A percentile compares a stretch with the other conserved stretches of the same genome.
phyloP scores from a whole-genome alignment of 768 basidiomycete genomes.

The Porphyrellus cyaneotinctus region DNA sequence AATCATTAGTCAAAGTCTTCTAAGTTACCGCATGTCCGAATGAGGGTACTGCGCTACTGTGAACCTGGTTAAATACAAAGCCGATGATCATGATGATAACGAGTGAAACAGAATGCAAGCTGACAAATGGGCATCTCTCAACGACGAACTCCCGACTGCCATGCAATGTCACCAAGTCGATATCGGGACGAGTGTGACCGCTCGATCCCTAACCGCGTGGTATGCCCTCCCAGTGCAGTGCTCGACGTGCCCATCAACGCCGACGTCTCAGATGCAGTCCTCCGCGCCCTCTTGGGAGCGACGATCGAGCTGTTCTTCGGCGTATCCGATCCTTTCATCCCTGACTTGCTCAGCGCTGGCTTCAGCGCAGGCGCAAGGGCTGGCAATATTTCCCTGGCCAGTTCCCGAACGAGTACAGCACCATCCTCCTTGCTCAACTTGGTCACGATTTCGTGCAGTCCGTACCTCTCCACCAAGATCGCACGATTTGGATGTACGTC shows the following conservation, averaged over 20 bases:
- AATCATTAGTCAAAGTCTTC: slow-evolving; percentile 22
- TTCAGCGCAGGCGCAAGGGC: slow-evolving; percentile 67
- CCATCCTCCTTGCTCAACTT: slow-evolving; percentile 80
- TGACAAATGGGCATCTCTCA: slow-evolving; percentile 9
- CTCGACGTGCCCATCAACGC: slow-evolving; percentile 29
- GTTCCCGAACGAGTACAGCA: slow-evolving; percentile 85
- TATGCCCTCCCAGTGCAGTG: slow-evolving; percentile 17
- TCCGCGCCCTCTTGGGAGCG: slow-evolving; percentile 61
- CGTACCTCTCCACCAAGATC: slow-evolving; percentile 77
- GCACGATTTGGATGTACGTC: slow-evolving; percentile 87
- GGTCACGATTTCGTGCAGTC: slow-evolving; percentile 75
- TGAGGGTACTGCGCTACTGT: slow-evolving; percentile 26
- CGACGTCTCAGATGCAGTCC: slow-evolving; percentile 68
- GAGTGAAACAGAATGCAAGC: slow-evolving; percentile 16
- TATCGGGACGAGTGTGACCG: slow-evolving; percentile 43
- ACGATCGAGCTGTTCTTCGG: slow-evolving; percentile 39
- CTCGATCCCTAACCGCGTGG: slow-evolving; percentile 33
- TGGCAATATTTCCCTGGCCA: slow-evolving; percentile 83
- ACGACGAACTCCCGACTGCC: slow-evolving; percentile 39
- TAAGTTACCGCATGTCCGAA: slow-evolving; percentile 31
- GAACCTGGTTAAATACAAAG: slow-evolving; percentile 15
- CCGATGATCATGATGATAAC: no score
- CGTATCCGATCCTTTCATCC: slow-evolving; percentile 32
- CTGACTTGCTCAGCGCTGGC: slow-evolving; percentile 39
- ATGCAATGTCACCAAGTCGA: slow-evolving; percentile 59